phyloP scores from a whole-genome alignment of 768 basidiomycete genomes.

The Russula ochroleuca region DNA sequence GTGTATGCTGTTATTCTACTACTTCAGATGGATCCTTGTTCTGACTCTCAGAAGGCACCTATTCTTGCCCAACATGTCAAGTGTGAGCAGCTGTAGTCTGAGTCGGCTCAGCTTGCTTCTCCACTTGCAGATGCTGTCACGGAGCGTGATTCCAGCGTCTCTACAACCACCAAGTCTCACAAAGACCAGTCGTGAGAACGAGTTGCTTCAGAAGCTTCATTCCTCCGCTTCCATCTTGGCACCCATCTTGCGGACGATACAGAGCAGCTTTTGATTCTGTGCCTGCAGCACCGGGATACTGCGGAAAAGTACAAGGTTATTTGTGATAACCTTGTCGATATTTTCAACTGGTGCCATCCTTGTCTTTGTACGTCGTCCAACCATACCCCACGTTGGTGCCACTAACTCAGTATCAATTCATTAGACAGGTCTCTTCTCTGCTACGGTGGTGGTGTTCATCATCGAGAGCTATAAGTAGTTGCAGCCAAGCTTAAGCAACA shows the following conservation, averaged over 20 bases:
- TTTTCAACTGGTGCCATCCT: constrained; percentile 49
- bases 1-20: constrained; percentile 49
- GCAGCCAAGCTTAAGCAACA: constrained; percentile 18
- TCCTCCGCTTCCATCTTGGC: constrained; percentile 83
- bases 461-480: constrained; percentile 28
- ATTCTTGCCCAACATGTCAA: constrained; percentile 84
- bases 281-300: constrained; percentile 77
- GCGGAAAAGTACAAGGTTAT: constrained; percentile 82
- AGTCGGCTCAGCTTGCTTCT: constrained; percentile 73
- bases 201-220: constrained; percentile 33
- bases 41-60: constrained; percentile 60
- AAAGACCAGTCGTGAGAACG: constrained; percentile 26
- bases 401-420: not conserved
- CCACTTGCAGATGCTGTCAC: constrained; percentile 71
- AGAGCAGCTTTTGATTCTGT: constrained; percentile 86
- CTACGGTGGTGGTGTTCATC: constrained; percentile 30
- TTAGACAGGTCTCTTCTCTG: constrained; percentile 32
- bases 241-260: constrained; percentile 78
- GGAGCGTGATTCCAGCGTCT: constrained; percentile 66
- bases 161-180: constrained; percentile 46
- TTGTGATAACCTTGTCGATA: constrained; percentile 79
- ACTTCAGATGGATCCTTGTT: not conserved
- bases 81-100: constrained; percentile 77
- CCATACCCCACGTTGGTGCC: not conserved
- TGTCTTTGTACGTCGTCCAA: constrained; percentile 28